Conservation (phyloP, 176 grass and related monocot species). For the Aegilops umbellulata region DNA sequence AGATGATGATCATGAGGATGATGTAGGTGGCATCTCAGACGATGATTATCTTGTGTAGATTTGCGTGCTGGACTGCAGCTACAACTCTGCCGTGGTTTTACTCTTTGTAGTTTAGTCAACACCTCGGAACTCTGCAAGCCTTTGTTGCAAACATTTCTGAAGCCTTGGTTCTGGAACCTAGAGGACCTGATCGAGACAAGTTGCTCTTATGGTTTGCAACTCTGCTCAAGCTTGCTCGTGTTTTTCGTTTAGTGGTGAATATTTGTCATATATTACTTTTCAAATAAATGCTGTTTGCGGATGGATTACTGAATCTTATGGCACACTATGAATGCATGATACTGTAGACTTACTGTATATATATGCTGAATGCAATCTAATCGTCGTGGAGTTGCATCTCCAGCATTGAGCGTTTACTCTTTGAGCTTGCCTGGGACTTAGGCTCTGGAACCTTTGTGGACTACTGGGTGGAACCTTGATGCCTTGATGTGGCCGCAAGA, state of each 20-base stretch:
- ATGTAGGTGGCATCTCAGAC: not conserved
- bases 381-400: not conserved
- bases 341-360: not conserved
- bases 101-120: not conserved
- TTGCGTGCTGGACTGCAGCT: slow-evolving; percentile 1
- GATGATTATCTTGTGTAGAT: slow-evolving; percentile 20
- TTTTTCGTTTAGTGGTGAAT: not conserved
- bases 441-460: not conserved
- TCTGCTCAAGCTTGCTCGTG: not conserved
- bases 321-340: not conserved
- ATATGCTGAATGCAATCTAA: not conserved
- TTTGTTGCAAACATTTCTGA: not conserved
- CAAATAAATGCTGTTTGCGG: not conserved
- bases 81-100: not conserved
- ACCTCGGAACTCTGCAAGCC: not conserved
- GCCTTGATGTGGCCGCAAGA: not conserved
- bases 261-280: not conserved
- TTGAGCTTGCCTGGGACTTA: not conserved
- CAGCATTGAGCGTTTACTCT: not conserved
- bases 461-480: not conserved
- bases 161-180: not conserved
- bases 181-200: not conserved
- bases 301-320: not conserved
- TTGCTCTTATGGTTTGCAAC: not conserved
- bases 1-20: slow-evolving; percentile 26